Conservation (phyloP, 306 rosid genomes). For the Hippophae rhamnoides region DNA sequence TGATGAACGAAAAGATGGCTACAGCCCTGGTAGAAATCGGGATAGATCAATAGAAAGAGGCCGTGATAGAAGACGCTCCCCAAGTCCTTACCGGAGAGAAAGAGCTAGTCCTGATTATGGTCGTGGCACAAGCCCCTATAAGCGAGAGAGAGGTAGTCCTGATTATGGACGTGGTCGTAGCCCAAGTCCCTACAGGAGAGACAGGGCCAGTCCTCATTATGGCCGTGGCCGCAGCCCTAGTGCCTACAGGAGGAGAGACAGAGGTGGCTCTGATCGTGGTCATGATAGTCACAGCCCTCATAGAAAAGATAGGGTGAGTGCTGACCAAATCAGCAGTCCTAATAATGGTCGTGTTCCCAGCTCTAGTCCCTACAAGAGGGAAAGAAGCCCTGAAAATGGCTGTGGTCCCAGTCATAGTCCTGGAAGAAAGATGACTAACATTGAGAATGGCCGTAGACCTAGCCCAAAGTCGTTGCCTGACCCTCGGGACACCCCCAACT, state of each 20-base stretch:
- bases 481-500: conserved; percentile 60
- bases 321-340: conserved; percentile 1
- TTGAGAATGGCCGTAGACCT: conserved; percentile 47
- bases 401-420: conserved; percentile 37
- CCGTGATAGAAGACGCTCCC: conserved; percentile 62
- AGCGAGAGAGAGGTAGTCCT: conserved; percentile 62
- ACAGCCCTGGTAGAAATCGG: conserved; percentile 69
- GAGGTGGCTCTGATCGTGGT: no score
- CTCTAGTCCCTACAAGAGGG: conserved; percentile 36
- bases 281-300: conserved; percentile 11
- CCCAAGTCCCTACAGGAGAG: conserved; percentile 56
- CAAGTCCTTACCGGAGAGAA: conserved; percentile 61
- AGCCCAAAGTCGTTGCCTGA: conserved; percentile 48
- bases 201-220: conserved; percentile 35
- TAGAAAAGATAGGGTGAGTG: conserved; percentile 25
- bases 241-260: no score
- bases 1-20: conserved; percentile 54
- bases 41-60: conserved; percentile 53
- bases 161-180: conserved; percentile 43
- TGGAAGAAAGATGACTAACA: conserved; percentile 34
- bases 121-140: conserved; percentile 59
- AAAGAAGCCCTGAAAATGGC: conserved; percentile 61
- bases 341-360: conserved; percentile 25
- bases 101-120: conserved; percentile 83
- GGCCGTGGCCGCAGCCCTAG: no score